These are phyloP conservation scores for Eutrema salsugineum DNA, from an alignment of 441 rosid genomes.

Conservation along the genomic window DNA sequence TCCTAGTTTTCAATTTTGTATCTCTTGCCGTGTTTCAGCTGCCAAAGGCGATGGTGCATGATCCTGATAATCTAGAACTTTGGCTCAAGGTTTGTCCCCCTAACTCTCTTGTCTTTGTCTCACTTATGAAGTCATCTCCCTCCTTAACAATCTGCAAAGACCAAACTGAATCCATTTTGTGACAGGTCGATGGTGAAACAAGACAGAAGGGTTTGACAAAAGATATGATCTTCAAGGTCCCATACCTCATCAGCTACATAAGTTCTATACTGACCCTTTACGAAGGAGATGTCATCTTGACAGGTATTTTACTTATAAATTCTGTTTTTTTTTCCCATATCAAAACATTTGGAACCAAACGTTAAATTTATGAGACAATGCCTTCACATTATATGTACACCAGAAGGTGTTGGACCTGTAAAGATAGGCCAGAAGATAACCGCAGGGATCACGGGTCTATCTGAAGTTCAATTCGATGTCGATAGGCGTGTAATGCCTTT, in stretches of 20 bases:
- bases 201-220: conserved; percentile 77
- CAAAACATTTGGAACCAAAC: neutral
- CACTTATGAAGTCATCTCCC: neutral
- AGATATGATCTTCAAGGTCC: conserved; percentile 92
- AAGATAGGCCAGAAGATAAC: conserved; percentile 80
- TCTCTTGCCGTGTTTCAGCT: conserved; percentile 40
- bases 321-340: neutral
- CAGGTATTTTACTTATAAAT: conserved; percentile 47
- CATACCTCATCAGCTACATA: conserved; percentile 82
- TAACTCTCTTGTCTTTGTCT: neutral
- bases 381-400: conserved; percentile 61
- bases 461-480: conserved; percentile 61
- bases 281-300: conserved; percentile 89
- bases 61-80: conserved; percentile 82
- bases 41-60: conserved; percentile 55
- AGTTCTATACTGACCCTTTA: conserved; percentile 85
- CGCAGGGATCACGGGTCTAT: conserved; percentile 80
- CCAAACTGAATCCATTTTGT: conserved; percentile 1
- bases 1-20: neutral
- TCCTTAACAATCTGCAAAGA: neutral
- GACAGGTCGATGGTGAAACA: conserved; percentile 79
- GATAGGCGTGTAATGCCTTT: conserved; percentile 48
- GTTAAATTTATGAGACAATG: neutral
- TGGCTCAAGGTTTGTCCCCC: conserved; percentile 71
- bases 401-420: conserved; percentile 90